phyloP scores from a whole-genome alignment of 164 flowering plant genomes.

The Annona squamosa region DNA sequence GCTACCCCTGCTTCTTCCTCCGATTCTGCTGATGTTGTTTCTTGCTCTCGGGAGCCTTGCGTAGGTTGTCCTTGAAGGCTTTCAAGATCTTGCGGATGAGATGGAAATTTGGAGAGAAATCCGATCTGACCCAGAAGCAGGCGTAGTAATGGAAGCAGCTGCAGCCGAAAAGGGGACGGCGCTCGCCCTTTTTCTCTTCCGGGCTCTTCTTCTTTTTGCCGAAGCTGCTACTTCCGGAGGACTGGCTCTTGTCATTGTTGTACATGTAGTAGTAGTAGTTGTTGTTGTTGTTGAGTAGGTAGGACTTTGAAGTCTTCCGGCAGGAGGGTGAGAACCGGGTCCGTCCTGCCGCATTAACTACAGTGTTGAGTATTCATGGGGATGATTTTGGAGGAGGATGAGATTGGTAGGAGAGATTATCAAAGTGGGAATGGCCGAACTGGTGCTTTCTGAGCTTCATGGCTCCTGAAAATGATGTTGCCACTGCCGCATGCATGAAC shows the following conservation, averaged over 20 bases:
- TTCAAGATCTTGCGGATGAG: conserved; percentile 75
- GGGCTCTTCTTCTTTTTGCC: conserved; percentile 1
- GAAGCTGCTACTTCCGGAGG: neutral
- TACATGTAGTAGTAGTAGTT: neutral
- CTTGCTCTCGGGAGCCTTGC: conserved; percentile 22
- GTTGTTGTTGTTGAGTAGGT: conserved; percentile 44
- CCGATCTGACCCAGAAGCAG: conserved; percentile 81
- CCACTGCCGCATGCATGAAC: too few species aligned
- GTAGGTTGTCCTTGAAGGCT: conserved; percentile 49
- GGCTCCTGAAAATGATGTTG: too few species aligned
- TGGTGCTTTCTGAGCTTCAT: too few species aligned
- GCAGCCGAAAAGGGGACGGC: conserved; percentile 29
- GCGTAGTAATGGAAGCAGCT: conserved; percentile 56
- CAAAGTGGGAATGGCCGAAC: too few species aligned
- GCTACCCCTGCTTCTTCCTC: conserved; percentile 9
- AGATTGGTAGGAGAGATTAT: too few species aligned
- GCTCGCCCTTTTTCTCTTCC: conserved; percentile 16
- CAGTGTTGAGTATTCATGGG: too few species aligned
- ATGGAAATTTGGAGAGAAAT: conserved; percentile 74
- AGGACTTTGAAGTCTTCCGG: conserved; percentile 46
- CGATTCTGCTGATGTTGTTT: neutral
- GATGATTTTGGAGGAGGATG: too few species aligned
- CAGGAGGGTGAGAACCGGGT: conserved; percentile 26
- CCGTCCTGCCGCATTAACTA: too few species aligned
- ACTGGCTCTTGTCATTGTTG: conserved; percentile 16